A percentile compares a stretch with the other conserved stretches of the same genome.
Conservation (phyloP, 2,329 filamentous ascomycete genomes). For the Verticillium nonalfalfae region DNA sequence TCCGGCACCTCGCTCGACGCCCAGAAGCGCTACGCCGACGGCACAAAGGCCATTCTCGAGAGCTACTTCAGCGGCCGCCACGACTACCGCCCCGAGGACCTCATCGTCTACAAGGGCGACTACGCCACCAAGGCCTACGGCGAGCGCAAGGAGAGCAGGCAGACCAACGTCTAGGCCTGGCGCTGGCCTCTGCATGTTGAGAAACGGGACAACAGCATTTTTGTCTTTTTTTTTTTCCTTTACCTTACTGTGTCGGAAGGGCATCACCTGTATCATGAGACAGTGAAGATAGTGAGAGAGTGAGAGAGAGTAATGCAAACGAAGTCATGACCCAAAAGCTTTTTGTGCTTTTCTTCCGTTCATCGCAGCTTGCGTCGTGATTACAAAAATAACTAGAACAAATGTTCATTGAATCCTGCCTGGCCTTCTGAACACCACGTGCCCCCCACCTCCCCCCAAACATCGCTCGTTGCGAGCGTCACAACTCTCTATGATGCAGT, state of each 20-base stretch:
- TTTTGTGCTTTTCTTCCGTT: slow-evolving; percentile 13
- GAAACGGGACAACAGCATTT: too few relatives aligned
- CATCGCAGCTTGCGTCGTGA: slow-evolving; percentile 25
- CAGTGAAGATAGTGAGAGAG: neutral
- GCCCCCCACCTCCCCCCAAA: too few relatives aligned
- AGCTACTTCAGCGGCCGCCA: slow-evolving; percentile 83
- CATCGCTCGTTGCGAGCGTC: neutral
- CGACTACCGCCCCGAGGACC: slow-evolving; percentile 84
- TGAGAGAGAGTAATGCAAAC: neutral
- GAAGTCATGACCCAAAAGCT: neutral
- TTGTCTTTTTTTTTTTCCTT: too few relatives aligned
- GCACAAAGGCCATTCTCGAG: slow-evolving; percentile 83
- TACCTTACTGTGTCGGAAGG: neutral
- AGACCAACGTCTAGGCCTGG: neutral
- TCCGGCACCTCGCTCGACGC: slow-evolving; percentile 98
- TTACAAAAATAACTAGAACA: slow-evolving; percentile 15
- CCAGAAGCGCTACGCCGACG: slow-evolving; percentile 84
- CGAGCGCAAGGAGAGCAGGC: slow-evolving; percentile 50
- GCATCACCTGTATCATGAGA: neutral
- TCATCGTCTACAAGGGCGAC: slow-evolving; percentile 85
- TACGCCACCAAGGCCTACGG: slow-evolving; percentile 95
- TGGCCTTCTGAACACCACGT: slow-evolving; percentile 1
- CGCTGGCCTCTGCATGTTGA: too few relatives aligned
- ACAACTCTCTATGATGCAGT: neutral
- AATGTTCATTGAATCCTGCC: slow-evolving; percentile 10